These are phyloP conservation scores for Ammopiptanthus mongolicus DNA, from an alignment of 306 rosid species.

Conservation along the genomic window DNA sequence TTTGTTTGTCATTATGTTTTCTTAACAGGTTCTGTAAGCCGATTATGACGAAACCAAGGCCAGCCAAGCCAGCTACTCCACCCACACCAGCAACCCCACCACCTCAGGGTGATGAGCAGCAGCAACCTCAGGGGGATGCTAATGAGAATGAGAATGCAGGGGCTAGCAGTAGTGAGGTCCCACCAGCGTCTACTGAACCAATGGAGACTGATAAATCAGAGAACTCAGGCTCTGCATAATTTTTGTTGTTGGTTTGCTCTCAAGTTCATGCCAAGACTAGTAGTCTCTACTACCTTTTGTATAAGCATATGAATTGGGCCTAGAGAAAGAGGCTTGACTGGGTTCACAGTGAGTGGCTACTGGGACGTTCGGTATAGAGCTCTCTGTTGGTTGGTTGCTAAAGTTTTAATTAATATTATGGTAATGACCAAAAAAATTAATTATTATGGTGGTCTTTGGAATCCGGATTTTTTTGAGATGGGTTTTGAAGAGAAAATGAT, in stretches of 20 bases:
- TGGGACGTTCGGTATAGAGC: background rate
- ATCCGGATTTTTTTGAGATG: slow-evolving; percentile 31
- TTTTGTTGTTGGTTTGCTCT: slow-evolving; percentile 22
- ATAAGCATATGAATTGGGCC: slow-evolving; percentile 10
- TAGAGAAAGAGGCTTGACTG: background rate
- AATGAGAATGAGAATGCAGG: slow-evolving; percentile 29
- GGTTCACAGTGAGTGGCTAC: slow-evolving; percentile 11
- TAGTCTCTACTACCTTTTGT: slow-evolving; percentile 16
- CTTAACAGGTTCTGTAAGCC: slow-evolving; percentile 71
- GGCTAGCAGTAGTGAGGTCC: slow-evolving; percentile 33
- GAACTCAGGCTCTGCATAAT: slow-evolving; percentile 42
- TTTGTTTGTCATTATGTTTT: background rate
- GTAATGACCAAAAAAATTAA: background rate
- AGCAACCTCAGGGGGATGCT: slow-evolving; percentile 16
- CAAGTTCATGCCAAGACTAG: slow-evolving; percentile 1
- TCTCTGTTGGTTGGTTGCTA: slow-evolving; percentile 12
- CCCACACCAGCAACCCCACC: slow-evolving; percentile 49
- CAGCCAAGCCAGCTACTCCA: slow-evolving; percentile 63
- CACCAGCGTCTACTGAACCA: slow-evolving; percentile 52
- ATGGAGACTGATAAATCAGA: slow-evolving; percentile 82
- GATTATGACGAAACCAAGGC: slow-evolving; percentile 78
- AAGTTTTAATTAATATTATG: slow-evolving; percentile 27
- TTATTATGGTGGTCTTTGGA: slow-evolving; percentile 29
- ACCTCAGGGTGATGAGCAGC: slow-evolving; percentile 41
- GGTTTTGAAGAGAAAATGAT: slow-evolving; percentile 40